Conservation (phyloP, 2,329 filamentous ascomycete genomes). For the Aspergillus arachidicola region DNA sequence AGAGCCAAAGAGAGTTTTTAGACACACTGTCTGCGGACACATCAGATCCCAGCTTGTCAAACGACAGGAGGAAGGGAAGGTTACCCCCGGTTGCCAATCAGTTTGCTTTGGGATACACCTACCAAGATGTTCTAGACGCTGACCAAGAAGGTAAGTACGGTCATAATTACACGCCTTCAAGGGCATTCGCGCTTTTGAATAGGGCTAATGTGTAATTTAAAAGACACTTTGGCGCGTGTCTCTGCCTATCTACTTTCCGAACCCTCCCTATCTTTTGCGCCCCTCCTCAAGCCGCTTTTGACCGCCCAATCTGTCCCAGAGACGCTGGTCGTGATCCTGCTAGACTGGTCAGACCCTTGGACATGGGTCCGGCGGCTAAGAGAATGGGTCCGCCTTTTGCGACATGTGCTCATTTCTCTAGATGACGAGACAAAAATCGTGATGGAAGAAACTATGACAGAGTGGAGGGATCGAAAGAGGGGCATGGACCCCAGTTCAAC, state of each 20-base stretch:
- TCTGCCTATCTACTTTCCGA: conserved; percentile 87
- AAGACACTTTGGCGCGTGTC: conserved; percentile 85
- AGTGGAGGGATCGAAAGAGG: conserved; percentile 76
- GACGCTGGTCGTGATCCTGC: conserved; percentile 84
- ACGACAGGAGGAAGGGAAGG: conserved; percentile 55
- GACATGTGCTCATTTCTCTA: conserved; percentile 73
- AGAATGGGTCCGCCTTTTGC: conserved; percentile 84
- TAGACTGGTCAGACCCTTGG: conserved; percentile 96
- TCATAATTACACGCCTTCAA: conserved; percentile 17
- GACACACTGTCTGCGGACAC: conserved; percentile 57
- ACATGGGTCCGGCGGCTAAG: conserved; percentile 85
- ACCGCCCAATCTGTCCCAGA: conserved; percentile 82
- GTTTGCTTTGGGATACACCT: conserved; percentile 91
- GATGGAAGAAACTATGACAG: conserved; percentile 82
- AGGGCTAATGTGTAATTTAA: conserved; percentile 8
- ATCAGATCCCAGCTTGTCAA: conserved; percentile 43
- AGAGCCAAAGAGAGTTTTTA: conserved; percentile 82
- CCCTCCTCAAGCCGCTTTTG: conserved; percentile 80
- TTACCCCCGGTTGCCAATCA: conserved; percentile 83
- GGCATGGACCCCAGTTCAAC: conserved; percentile 61
- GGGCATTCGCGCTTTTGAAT: background rate
- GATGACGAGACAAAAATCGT: conserved; percentile 76
- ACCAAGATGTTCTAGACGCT: conserved; percentile 89
- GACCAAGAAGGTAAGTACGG: conserved; percentile 76
- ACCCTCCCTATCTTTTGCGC: conserved; percentile 78